Percentiles rank a stretch among this genome's conserved stretches.
phyloP scores from a whole-genome alignment of 495 filamentous ascomycete genomes.

The Xylaria castorea region DNA sequence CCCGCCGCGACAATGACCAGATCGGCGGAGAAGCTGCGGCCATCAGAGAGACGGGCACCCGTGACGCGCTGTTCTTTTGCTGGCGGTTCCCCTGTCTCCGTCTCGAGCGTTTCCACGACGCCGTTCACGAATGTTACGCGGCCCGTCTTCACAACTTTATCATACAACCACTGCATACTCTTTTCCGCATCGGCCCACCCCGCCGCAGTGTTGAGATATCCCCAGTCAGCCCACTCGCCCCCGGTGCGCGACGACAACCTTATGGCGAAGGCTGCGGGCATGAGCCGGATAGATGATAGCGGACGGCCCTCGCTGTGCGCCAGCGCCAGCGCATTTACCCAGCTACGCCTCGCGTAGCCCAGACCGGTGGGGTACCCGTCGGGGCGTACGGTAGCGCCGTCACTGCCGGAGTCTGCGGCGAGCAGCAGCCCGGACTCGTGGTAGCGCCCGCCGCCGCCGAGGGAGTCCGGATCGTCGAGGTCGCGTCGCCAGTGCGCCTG shows the following conservation, averaged over 20 bases:
- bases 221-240: slow-evolving; percentile 63
- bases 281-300: slow-evolving; percentile 57
- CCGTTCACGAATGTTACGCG: slow-evolving; percentile 70
- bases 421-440: slow-evolving; percentile 76
- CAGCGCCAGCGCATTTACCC: slow-evolving; percentile 64
- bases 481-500: slow-evolving; percentile 74
- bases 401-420: slow-evolving; percentile 56
- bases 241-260: slow-evolving; percentile 54
- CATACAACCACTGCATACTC: slow-evolving; percentile 68
- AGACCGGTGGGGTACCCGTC: slow-evolving; percentile 55
- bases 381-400: slow-evolving; percentile 38
- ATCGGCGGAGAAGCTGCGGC: slow-evolving; percentile 65
- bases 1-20: slow-evolving; percentile 83
- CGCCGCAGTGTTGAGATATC: slow-evolving; percentile 80
- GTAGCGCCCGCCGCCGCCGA: slow-evolving; percentile 74
- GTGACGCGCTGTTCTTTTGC: slow-evolving; percentile 36
- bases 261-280: slow-evolving; percentile 59
- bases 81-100: slow-evolving; percentile 28
- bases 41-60: slow-evolving; percentile 64
- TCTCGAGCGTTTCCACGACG: slow-evolving; percentile 64
- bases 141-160: slow-evolving; percentile 58
- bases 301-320: slow-evolving; percentile 46
- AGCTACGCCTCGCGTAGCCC: slow-evolving; percentile 71
- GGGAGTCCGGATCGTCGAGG: slow-evolving; percentile 47
- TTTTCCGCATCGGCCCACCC: slow-evolving; percentile 88